Conservation (phyloP, 768 basidiomycete species). For the Kockovaella imperatae region DNA sequence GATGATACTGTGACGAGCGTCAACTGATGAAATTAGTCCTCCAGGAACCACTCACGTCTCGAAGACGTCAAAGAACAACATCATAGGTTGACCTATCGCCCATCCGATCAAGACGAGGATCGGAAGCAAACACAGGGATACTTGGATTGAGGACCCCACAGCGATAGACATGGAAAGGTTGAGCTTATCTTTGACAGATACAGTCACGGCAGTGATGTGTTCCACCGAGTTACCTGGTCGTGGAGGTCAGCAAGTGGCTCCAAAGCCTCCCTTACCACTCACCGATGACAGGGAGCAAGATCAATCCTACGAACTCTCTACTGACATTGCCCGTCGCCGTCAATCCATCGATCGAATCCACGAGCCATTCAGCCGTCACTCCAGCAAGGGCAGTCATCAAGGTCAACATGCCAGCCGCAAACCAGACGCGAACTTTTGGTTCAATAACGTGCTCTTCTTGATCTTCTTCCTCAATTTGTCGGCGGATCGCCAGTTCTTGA, state of each 20-base stretch:
- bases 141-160: slow-evolving; percentile 48
- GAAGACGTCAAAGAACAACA: slow-evolving; percentile 39
- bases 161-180: slow-evolving; percentile 79
- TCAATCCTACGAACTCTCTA: slow-evolving; percentile 76
- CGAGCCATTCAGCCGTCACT: slow-evolving; percentile 34
- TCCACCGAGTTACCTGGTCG: slow-evolving; percentile 54
- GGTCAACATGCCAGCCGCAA: slow-evolving; percentile 26
- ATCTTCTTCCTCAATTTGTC: slow-evolving; percentile 12
- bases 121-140: slow-evolving; percentile 38
- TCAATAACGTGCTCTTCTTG: slow-evolving; percentile 14
- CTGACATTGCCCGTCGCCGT: slow-evolving; percentile 46
- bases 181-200: slow-evolving; percentile 77
- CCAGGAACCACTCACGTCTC: slow-evolving; percentile 28
- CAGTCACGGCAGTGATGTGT: slow-evolving; percentile 83
- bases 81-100: slow-evolving; percentile 42
- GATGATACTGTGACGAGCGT: slow-evolving; percentile 10
- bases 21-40: not conserved
- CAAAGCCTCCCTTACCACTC: too few relatives aligned
- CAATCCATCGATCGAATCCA: slow-evolving; percentile 33
- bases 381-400: slow-evolving; percentile 38
- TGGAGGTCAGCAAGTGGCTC: too few relatives aligned
- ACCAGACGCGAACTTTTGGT: slow-evolving; percentile 23
- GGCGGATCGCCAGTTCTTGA: too few relatives aligned
- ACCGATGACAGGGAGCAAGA: slow-evolving; percentile 80
- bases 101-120: slow-evolving; percentile 37